phyloP scores from a whole-genome alignment of 805 yeast species.

The Saccharomycopsis sp. region DNA sequence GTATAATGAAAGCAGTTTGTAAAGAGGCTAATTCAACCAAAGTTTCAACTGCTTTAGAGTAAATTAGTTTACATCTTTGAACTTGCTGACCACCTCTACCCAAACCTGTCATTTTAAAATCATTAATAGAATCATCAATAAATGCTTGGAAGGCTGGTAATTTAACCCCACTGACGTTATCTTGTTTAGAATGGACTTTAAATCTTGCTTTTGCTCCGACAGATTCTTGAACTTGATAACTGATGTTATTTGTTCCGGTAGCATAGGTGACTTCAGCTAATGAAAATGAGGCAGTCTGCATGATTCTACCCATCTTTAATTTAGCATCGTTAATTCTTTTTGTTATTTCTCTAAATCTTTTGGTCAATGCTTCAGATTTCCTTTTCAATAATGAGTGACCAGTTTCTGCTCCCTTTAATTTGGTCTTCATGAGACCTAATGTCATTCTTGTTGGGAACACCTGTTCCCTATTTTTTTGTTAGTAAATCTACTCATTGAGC shows the following conservation, averaged over 20 bases:
- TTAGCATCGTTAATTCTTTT: slow-evolving; percentile 91
- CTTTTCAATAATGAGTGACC: slow-evolving; percentile 91
- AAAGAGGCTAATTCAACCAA: slow-evolving; percentile 91
- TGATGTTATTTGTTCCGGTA: slow-evolving; percentile 83
- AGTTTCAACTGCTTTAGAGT: slow-evolving; percentile 95
- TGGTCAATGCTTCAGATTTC: slow-evolving; percentile 94
- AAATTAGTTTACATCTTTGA: slow-evolving; percentile 86
- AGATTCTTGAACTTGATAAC: slow-evolving; percentile 92
- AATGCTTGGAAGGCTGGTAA: slow-evolving; percentile 88
- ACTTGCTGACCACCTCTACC: slow-evolving; percentile 99
- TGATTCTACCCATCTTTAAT: slow-evolving; percentile 94
- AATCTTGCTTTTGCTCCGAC: slow-evolving; percentile 80
- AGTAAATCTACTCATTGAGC: not conserved
- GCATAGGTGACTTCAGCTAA: slow-evolving; percentile 97
- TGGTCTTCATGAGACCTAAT: slow-evolving; percentile 86
- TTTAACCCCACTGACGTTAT: slow-evolving; percentile 92
- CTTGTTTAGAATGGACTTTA: slow-evolving; percentile 86
- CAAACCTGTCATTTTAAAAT: slow-evolving; percentile 91
- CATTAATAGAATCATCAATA: slow-evolving; percentile 79
- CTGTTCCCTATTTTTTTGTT: slow-evolving; percentile 57
- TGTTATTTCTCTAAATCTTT: slow-evolving; percentile 93
- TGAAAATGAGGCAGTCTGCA: slow-evolving; percentile 98
- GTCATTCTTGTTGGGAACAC: slow-evolving; percentile 99
- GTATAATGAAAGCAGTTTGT: slow-evolving; percentile 92
- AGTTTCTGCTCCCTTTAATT: slow-evolving; percentile 94